These are phyloP conservation scores for Penicillium manginii DNA, from an alignment of 495 filamentous ascomycete genomes.

Conservation along the genomic window DNA sequence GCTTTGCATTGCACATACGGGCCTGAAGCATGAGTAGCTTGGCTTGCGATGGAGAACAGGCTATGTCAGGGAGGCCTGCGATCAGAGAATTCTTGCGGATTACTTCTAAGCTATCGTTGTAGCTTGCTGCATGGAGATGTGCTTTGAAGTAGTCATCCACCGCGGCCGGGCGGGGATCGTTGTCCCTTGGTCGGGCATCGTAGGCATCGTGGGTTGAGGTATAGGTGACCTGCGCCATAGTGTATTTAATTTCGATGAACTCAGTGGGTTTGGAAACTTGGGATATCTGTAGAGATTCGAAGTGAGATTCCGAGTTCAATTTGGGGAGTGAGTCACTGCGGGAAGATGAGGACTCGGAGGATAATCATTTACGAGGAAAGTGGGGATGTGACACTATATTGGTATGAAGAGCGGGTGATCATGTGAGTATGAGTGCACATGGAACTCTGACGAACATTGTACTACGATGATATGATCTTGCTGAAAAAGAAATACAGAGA, in stretches of 20 bases:
- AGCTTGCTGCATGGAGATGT: neutral
- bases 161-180: neutral
- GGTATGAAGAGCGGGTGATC: too few relatives aligned
- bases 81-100: neutral
- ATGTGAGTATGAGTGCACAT: too few relatives aligned
- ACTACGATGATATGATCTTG: too few relatives aligned
- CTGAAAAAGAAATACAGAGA: too few relatives aligned
- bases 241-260: neutral
- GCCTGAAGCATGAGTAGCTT: slow-evolving; percentile 9
- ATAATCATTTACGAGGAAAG: neutral
- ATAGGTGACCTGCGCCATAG: neutral
- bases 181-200: neutral
- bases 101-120: neutral
- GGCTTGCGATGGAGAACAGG: neutral
- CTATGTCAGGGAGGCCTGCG: slow-evolving; percentile 5
- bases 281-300: neutral
- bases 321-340: neutral
- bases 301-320: neutral
- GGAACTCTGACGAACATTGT: too few relatives aligned
- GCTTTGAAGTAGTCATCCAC: slow-evolving; percentile 8
- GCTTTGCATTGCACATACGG: slow-evolving; percentile 9
- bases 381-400: neutral
- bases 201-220: neutral
- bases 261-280: neutral
- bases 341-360: neutral